Evolutionary conservation across 768 basidiomycete species (phyloP), one percentile per base, ranked within the genome.

Genomic region (Amanita muscaria): DNA sequence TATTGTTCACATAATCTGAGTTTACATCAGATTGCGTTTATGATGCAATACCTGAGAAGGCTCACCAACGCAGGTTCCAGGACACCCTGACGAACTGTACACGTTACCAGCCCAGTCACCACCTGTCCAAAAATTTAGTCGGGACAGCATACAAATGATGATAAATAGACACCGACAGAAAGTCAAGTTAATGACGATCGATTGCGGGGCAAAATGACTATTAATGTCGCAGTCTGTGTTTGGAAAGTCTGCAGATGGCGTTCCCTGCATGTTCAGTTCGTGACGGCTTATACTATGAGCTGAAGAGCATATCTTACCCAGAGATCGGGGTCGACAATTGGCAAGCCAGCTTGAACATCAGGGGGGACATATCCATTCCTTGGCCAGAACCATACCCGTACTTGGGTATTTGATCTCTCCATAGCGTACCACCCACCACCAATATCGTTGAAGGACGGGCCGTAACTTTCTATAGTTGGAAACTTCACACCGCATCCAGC

Each of bases 311-410:
- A 6, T 29, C 12, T 29, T 29, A 29, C 27, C 27, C 27, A 29
- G 27, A 50, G 50, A 9, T 54, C 51, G 9, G 75, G 69, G 53
- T 69, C 52, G 9, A 74, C 60, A 7, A 49, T 50, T 3, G 30
- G 47, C 0, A 48, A 51, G 2, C 64, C 68, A 4, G 46, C 40
- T 38, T 48, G 58, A 39, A 76, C 60, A 23, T 76, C 74, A 1
- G 42, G 30, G 5, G 74, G 76, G n/a, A 73, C 63, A 41, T 48
- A 47, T 3, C 48, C 50, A 47, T 64, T 60, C 16, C 79, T 62
- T 1, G 72, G 58, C 79, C 79, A 83, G 63, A 78, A 81, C 73
- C 76, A 83, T 27, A 80, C 64, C 44, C 73, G 75, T 51, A 83
- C 73, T 51, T 65, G 69, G 11, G 46, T 51, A 9, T 58, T 49